Base-by-base conservation (phyloP, 495 filamentous ascomycete species). In the Zalerion maritima region DNA sequence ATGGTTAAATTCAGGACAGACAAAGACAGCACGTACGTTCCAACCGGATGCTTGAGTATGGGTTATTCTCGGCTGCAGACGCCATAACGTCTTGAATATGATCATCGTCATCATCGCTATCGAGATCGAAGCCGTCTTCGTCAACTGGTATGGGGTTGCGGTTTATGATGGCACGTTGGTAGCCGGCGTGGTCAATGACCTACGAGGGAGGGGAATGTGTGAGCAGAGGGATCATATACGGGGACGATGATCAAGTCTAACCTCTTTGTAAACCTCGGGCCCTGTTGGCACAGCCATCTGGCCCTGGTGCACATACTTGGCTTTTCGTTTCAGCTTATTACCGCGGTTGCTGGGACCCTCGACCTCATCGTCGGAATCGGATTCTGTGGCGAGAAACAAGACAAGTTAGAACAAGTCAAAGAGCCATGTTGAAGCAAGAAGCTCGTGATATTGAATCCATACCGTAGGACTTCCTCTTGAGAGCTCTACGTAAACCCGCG, bases 241-340 rank as follows among this genome's bases (percentile, higher is more conserved):
- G 28, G 17, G 13, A 5, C 17, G 4, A 21, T 38, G 20, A 8
- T 8, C 9, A 6, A 3, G 4, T 12, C 67, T 34, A 44, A 87
- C 86, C 71, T 82, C 78, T 51, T 78, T 89, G 62, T 93, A 92
- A n/a, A 75, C 67, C 13, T 73, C 66, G 14, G 80, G 75, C 2
- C 81, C 74, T 26, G 66, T 69, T 2, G 78, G 60, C 26, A 70
- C 67, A 18, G 79, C 72, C 36, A 89, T 53, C 25, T 74, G 72
- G 22, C 82, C 82, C 45, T 81, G 70, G 32, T 75, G 77, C 24
- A 91, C 72, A 53, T 79, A 81, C 48, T 71, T 67, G 23, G 85
- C 75, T 45, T 80, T 80, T 43, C 69, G 78, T 54, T 81, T 81
- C 34, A 96, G 67, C 49, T 93, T 99, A 50, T 93, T 81, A 26